Percentiles rank a stretch among this genome's conserved stretches.
phyloP scores from a whole-genome alignment of 164 flowering plant genomes.

The Nymphaea colorata region DNA sequence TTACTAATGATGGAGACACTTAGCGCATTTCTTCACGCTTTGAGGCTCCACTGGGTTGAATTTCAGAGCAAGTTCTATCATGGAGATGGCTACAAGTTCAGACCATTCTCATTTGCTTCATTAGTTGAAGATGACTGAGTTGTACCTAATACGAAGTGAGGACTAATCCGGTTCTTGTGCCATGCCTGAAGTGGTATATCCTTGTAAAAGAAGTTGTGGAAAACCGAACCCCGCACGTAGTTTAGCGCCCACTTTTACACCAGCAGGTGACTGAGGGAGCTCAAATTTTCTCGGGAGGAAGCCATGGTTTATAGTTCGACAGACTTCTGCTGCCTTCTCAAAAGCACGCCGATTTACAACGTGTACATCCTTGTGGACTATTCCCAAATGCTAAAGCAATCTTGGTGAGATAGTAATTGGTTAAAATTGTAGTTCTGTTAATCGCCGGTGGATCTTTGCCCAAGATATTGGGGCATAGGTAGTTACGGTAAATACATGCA shows the following conservation, averaged over 20 bases:
- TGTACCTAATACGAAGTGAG: not conserved
- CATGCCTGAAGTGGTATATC: not conserved
- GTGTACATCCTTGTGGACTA: not conserved
- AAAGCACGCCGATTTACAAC: not conserved
- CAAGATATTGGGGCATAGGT: not conserved
- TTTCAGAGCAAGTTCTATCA: slow-evolving; percentile 76
- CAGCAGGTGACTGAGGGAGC: not conserved
- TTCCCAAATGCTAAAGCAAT: not conserved
- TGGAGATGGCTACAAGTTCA: slow-evolving; percentile 90
- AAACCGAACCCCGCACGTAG: not conserved
- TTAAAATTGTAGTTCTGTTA: not conserved
- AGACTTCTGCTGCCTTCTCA: not conserved
- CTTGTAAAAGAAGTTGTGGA: too few species aligned
- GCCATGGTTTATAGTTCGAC: not conserved
- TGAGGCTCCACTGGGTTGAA: slow-evolving; percentile 98
- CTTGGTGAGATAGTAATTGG: not conserved
- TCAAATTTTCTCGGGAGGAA: not conserved
- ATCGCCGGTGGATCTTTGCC: not conserved
- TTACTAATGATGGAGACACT: slow-evolving; percentile 93
- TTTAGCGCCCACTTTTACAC: not conserved
- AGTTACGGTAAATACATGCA: not conserved
- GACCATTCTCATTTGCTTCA: slow-evolving; percentile 66
- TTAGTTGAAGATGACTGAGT: slow-evolving; percentile 57
- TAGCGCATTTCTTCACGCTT: slow-evolving; percentile 87
- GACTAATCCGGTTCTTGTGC: not conserved